Conservation (phyloP, 371 early-diverging fungal genomes). For the Haplosporangium sp. region DNA sequence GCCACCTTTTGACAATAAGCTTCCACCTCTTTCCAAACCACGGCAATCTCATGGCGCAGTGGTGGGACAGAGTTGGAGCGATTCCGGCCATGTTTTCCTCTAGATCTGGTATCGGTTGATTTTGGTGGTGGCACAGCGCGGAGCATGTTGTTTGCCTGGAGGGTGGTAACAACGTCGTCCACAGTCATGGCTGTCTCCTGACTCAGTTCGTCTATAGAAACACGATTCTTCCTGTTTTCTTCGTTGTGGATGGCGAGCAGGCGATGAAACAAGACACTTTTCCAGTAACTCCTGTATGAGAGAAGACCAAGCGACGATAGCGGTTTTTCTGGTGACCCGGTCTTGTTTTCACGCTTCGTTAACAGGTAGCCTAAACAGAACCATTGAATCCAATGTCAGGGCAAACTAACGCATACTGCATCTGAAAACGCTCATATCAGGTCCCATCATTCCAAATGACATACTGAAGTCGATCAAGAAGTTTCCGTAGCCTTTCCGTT, state of each 20-base stretch:
- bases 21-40: constrained; percentile 57
- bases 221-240: constrained; percentile 45
- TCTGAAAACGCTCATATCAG: too few species aligned
- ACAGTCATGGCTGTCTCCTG: constrained; percentile 71
- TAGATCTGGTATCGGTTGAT: constrained; percentile 17
- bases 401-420: not conserved
- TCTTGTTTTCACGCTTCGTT: constrained; percentile 86
- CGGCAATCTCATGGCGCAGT: constrained; percentile 49
- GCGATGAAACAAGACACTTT: constrained; percentile 53
- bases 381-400: not conserved
- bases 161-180: constrained; percentile 80
- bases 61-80: constrained; percentile 38
- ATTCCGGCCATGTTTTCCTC: constrained; percentile 27
- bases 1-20: constrained; percentile 57
- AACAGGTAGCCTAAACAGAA: constrained; percentile 80
- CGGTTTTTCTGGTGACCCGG: constrained; percentile 98
- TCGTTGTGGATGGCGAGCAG: constrained; percentile 53
- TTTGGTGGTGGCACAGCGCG: constrained; percentile 48
- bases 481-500: constrained; percentile 98
- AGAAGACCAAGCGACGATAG: constrained; percentile 97
- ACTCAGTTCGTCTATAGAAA: constrained; percentile 70
- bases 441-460: constrained; percentile 19
- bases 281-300: constrained; percentile 94
- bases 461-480: constrained; percentile 96
- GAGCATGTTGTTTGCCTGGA: constrained; percentile 70